Evolutionary conservation across 768 basidiomycete genomes (phyloP).

Genomic region (Daedaleopsis sinensis): DNA sequence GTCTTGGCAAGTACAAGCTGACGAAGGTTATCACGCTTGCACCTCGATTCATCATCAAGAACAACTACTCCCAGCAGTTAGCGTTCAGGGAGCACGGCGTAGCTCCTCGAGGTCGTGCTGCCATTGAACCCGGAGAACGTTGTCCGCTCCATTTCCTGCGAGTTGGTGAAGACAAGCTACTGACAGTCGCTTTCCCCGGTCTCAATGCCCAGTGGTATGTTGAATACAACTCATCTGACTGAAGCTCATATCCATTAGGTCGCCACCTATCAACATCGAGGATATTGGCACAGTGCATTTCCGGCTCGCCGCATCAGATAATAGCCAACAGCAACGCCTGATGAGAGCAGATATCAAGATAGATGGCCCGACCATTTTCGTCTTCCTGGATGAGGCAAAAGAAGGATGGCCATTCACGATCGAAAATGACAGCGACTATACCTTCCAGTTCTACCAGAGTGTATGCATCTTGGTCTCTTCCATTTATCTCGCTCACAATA

Average conservation of each 20-base stretch:
- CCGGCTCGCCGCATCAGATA: constrained; percentile 53
- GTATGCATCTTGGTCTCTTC: constrained; percentile 41
- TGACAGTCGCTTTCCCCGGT: constrained; percentile 88
- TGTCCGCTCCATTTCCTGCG: constrained; percentile 70
- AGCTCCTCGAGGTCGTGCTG: constrained; percentile 59
- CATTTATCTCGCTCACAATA: constrained; percentile 1
- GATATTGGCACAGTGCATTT: constrained; percentile 87
- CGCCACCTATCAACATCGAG: constrained; percentile 87
- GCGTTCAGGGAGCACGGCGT: constrained; percentile 87
- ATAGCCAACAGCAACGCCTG: constrained; percentile 49
- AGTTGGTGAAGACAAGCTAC: constrained; percentile 66
- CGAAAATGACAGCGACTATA: constrained; percentile 84
- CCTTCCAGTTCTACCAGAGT: constrained; percentile 72
- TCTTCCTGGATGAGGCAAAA: constrained; percentile 66
- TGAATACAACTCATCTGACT: neutral
- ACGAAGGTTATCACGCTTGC: constrained; percentile 91
- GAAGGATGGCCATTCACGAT: constrained; percentile 89
- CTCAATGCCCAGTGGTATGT: constrained; percentile 79
- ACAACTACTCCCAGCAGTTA: constrained; percentile 68
- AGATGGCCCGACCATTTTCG: constrained; percentile 86
- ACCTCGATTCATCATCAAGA: constrained; percentile 90
- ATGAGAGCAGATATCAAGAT: constrained; percentile 79
- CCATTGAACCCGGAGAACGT: constrained; percentile 69
- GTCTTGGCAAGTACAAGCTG: constrained; percentile 95
- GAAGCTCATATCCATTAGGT: constrained; percentile 54